Conservation (phyloP, 345 rosid species). For the Salix caprea region DNA sequence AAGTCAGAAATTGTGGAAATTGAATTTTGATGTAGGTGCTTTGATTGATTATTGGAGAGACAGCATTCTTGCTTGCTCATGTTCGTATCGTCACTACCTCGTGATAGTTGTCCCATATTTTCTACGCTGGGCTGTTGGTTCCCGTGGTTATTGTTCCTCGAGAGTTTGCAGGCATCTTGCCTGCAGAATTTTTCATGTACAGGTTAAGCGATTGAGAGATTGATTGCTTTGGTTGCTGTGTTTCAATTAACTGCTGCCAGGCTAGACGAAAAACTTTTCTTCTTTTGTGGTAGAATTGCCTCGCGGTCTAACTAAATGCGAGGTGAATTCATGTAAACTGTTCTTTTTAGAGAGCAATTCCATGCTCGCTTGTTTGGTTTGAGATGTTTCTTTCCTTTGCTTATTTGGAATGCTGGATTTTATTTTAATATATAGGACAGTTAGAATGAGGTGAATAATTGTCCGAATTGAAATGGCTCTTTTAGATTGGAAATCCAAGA, state of each 20-base stretch:
- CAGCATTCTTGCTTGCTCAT: slow-evolving; percentile 4
- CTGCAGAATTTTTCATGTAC: slow-evolving; percentile 5
- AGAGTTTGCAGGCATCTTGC: not conserved
- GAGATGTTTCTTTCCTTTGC: not conserved
- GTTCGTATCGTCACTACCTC: not conserved
- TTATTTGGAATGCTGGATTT: not conserved
- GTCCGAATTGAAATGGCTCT: not conserved
- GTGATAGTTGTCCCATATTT: slow-evolving; percentile 1
- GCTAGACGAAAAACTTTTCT: not conserved
- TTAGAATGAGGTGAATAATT: not conserved
- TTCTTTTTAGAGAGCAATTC: not conserved
- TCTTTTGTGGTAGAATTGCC: not conserved
- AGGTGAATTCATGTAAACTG: not conserved
- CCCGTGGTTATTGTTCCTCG: not conserved
- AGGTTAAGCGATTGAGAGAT: not conserved
- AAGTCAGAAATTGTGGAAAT: slow-evolving; percentile 12
- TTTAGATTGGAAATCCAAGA: not conserved
- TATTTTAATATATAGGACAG: not conserved
- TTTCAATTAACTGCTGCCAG: not conserved
- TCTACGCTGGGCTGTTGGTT: not conserved
- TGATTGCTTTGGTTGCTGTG: not conserved
- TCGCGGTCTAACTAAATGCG: not conserved
- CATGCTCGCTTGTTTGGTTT: not conserved
- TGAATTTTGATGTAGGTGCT: slow-evolving; percentile 4
- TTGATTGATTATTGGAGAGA: slow-evolving; percentile 10